Base-by-base conservation (phyloP, 352 stramenopile species). In the Elongisporangium prolatum region DNA sequence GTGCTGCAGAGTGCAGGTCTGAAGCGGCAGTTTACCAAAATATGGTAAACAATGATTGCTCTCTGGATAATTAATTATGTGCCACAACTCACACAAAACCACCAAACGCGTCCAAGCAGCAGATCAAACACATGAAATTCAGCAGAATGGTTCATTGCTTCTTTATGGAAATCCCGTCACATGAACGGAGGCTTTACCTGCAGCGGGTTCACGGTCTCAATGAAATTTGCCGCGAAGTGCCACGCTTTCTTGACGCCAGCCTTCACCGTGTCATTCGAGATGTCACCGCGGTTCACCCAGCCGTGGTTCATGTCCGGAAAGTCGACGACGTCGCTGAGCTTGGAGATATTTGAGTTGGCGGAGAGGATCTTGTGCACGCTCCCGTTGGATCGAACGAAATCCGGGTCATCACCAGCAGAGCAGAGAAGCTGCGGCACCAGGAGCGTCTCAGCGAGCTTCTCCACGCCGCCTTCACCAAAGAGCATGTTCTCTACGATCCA, bases 211-310 rank as follows among this genome's bases (percentile, higher is more conserved):
- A 67, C 54, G 17, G 56, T 71, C 64, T 77, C 64, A 38, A 79
- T 74, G 56, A 83, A 81, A 52, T 72, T 65, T 63, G 61, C 69
- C 14, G 72, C 75, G 18, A 59, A 48, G 52, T 77, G 57, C 67
- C 80, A 86, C 9, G 74, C 75, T 63, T 80, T 83, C 50, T 68
- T 72, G 14, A 85, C 71, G 5, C 61, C 67, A 44, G 59, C 52
- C 54, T 78, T 68, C 16, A 74, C 57, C 13, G 55, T 56, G 10
- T 64, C 48, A 54, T 86, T 64, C 4, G 70, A 50, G 22, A 84
- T 52, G 48, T 86, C 78, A 17, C 74, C 74, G 50, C 75, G 75
- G 63, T 74, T 71, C 44, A 85, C 75, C 74, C 72, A 86, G 16
- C 75, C 76, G 52, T 89, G 75, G 18, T 71, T 67, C 60, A 79